Evolutionary conservation across 2,329 filamentous ascomycete genomes (phyloP), one percentile per base, ranked within the genome.

Genomic region (Monosporascus cannonballus): DNA sequence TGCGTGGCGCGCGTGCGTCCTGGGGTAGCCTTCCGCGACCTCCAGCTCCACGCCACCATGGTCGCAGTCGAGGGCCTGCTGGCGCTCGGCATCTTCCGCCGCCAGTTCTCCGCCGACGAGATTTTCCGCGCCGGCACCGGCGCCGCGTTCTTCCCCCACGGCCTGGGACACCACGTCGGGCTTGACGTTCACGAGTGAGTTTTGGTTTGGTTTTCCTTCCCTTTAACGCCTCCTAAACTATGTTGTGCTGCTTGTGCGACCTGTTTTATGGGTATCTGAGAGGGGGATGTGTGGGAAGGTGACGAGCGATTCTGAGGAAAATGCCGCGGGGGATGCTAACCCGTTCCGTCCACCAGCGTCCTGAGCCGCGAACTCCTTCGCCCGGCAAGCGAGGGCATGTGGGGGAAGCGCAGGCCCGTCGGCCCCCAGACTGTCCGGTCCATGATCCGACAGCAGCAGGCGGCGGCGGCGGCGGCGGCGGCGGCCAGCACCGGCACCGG

Each of bases 61-160:
- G 81, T 95, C 22, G 90, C 87, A 3, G 82, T 89, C 27, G 73
- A 79, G 22, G 90, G 88, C 1, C 72, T 96, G 36, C 71, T 90
- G 47, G 72, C 77, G 46, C 73, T 96, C 5, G 90, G 90, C 3
- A 81, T 96, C 42, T 70, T 96, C 7, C 76, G 77, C 45, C 85
- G 86, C 51, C 85, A 82, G 24, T 46, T 46, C 7, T 74, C 74
- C 0, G 75, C 71, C 37, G 70, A 82, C 45, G 76, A 86, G 51
- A 71, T 84, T 8, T 72, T 76, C 48, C 67, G 69, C 34, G 71
- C 73, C 7, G 80, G 82, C 22, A 81, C 79, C 3, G 75, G 81
- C 0, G 71, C 75, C 1, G 82, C 81, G 7, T 87, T 87, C 67
- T 86, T 87, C 68, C 83, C 84, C 1, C 84, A 87, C 58, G 83